These are phyloP conservation scores for Calonectria naviculata DNA, from an alignment of 2,329 filamentous ascomycete genomes.

Conservation along the genomic window DNA sequence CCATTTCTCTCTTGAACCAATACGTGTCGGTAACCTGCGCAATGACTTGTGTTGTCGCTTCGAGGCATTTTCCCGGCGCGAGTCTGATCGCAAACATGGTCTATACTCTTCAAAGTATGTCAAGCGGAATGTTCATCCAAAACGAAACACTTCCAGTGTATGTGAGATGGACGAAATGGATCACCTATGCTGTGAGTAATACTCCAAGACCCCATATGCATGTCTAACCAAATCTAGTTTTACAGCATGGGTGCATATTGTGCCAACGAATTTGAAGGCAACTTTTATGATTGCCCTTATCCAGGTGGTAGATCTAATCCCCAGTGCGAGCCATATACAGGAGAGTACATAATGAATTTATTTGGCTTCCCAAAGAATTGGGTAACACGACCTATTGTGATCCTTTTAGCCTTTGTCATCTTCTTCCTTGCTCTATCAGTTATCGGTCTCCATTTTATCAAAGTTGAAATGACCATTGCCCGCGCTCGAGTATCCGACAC, in stretches of 20 bases:
- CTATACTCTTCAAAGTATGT: constrained; percentile 79
- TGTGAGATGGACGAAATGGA: constrained; percentile 81
- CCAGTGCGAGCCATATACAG: constrained; percentile 75
- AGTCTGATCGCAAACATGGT: constrained; percentile 78
- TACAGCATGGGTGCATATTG: constrained; percentile 79
- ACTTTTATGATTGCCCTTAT: constrained; percentile 79
- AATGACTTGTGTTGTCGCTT: constrained; percentile 72
- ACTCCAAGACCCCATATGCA: background rate
- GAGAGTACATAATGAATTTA: constrained; percentile 74
- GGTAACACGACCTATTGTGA: constrained; percentile 74
- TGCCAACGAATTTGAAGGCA: constrained; percentile 78
- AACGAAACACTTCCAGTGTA: constrained; percentile 79
- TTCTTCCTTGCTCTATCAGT: constrained; percentile 72
- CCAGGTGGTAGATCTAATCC: constrained; percentile 71
- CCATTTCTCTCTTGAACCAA: constrained; percentile 75
- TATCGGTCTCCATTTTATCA: constrained; percentile 71
- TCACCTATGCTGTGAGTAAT: constrained; percentile 64
- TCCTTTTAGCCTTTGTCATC: constrained; percentile 69
- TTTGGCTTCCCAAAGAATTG: constrained; percentile 76
- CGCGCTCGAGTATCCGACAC: constrained; percentile 68
- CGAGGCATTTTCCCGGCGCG: constrained; percentile 75
- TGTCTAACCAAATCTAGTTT: constrained; percentile 55
- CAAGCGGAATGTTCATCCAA: constrained; percentile 83
- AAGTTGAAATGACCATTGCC: constrained; percentile 76
- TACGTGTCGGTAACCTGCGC: constrained; percentile 81